Evolutionary conservation across 2,329 filamentous ascomycete genomes (phyloP).

Genomic region (Colletotrichum gloeosporioides): DNA sequence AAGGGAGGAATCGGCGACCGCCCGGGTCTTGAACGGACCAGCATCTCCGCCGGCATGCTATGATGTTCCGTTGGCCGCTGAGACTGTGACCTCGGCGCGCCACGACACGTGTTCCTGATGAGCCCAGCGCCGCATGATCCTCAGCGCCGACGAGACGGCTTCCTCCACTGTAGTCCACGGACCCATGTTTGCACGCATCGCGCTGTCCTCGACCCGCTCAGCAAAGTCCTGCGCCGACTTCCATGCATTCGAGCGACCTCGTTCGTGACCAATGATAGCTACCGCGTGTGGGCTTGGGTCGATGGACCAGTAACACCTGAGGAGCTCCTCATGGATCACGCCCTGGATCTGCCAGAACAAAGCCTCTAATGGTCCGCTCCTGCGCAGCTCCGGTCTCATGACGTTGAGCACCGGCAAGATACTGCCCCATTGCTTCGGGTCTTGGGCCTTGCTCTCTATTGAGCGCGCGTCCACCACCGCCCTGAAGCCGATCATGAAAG

Average conservation of each 20-base stretch:
- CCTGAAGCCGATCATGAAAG: constrained; percentile 61
- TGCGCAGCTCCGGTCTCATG: constrained; percentile 42
- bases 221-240: constrained; percentile 34
- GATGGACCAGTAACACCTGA: constrained; percentile 40
- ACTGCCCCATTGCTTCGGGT: constrained; percentile 46
- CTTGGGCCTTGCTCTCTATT: constrained; percentile 47
- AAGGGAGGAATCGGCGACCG: background rate
- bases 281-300: constrained; percentile 24
- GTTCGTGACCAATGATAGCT: constrained; percentile 30
- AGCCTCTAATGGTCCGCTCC: constrained; percentile 39
- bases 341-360: constrained; percentile 50
- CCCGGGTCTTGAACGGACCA: background rate
- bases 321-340: constrained; percentile 50
- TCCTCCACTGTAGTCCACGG: constrained; percentile 53
- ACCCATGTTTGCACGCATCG: constrained; percentile 33
- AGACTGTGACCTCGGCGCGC: constrained; percentile 39
- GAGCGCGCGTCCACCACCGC: constrained; percentile 49
- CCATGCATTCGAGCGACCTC: constrained; percentile 31
- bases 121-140: constrained; percentile 48
- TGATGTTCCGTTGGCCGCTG: constrained; percentile 10
- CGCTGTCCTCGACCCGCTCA: constrained; percentile 30
- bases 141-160: constrained; percentile 41
- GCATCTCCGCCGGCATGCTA: background rate
- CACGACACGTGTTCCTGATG: constrained; percentile 50
- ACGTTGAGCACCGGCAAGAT: constrained; percentile 51